A percentile compares a stretch with the other conserved stretches of the same genome.
phyloP scores from a whole-genome alignment of 345 rosid genomes.

The Noccaea bulbosa region DNA sequence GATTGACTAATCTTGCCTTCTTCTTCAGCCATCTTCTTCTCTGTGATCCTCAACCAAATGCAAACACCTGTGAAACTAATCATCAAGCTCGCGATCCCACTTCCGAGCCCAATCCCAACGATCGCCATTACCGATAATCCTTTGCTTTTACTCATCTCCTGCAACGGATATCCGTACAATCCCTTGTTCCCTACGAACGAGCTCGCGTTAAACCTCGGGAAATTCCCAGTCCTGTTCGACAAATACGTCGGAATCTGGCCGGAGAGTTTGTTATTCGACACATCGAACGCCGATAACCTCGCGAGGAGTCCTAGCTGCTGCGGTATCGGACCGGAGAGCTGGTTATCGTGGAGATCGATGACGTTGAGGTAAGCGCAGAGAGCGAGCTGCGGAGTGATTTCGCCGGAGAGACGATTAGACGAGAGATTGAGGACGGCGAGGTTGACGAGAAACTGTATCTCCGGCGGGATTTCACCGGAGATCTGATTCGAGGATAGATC shows the following conservation, averaged over 20 bases:
- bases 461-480: constrained; percentile 77
- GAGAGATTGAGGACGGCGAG: constrained; percentile 95
- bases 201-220: constrained; percentile 75
- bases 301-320: constrained; percentile 74
- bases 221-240: constrained; percentile 70
- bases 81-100: constrained; percentile 87
- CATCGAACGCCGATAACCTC: constrained; percentile 82
- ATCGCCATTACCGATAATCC: constrained; percentile 81
- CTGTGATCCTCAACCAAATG: constrained; percentile 80
- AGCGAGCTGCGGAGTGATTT: constrained; percentile 78
- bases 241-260: constrained; percentile 75
- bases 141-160: constrained; percentile 58
- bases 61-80: constrained; percentile 92
- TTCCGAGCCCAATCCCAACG: constrained; percentile 93
- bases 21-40: constrained; percentile 72
- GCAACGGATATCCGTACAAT: constrained; percentile 86
- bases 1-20: constrained; percentile 79
- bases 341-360: constrained; percentile 86
- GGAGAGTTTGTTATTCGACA: constrained; percentile 75
- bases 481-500: constrained; percentile 87
- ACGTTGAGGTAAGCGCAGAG: constrained; percentile 93
- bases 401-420: constrained; percentile 68
- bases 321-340: constrained; percentile 77
- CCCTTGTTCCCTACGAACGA: constrained; percentile 83
- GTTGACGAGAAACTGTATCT: constrained; percentile 80